phyloP scores from a whole-genome alignment of 1,284 basidiomycete species.

The Rhodotorula glutinis region DNA sequence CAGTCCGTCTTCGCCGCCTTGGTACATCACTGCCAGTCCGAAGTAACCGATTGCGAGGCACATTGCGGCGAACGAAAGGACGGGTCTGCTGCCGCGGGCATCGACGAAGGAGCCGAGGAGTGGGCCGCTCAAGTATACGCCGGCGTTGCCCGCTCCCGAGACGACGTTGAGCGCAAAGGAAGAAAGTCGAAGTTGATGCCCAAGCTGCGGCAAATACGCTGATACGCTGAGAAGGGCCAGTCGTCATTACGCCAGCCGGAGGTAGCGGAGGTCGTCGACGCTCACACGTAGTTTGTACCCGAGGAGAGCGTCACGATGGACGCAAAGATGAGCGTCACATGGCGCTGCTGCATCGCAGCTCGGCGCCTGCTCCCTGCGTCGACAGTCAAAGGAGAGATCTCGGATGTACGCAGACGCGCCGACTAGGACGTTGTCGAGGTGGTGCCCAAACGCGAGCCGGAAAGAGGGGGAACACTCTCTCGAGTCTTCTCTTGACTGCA shows the following conservation, averaged over 20 bases:
- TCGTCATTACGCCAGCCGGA: no score
- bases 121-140: slow-evolving; percentile 39
- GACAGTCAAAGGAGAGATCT: no score
- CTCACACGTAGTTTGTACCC: slow-evolving; percentile 47
- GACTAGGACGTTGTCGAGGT: no score
- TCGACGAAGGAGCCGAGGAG: slow-evolving; percentile 37
- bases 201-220: slow-evolving; percentile 48
- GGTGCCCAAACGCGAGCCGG: no score
- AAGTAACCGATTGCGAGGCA: slow-evolving; percentile 37
- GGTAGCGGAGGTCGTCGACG: no score
- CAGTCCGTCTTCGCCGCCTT: slow-evolving; percentile 47
- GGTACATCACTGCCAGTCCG: slow-evolving; percentile 46
- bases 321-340: slow-evolving; percentile 44
- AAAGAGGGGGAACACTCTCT: neutral
- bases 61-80: slow-evolving; percentile 20
- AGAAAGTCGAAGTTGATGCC: slow-evolving; percentile 45
- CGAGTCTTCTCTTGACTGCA: neutral
- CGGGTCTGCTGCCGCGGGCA: slow-evolving; percentile 30
- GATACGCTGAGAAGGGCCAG: slow-evolving; percentile 3
- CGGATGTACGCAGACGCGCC: neutral
- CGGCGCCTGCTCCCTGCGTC: neutral
- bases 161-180: slow-evolving; percentile 49
- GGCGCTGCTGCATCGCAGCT: slow-evolving; percentile 5
- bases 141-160: slow-evolving; percentile 48
- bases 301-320: slow-evolving; percentile 46